Base-by-base conservation (phyloP, 2,329 filamentous ascomycete genomes). In the Cytospora piceae region DNA sequence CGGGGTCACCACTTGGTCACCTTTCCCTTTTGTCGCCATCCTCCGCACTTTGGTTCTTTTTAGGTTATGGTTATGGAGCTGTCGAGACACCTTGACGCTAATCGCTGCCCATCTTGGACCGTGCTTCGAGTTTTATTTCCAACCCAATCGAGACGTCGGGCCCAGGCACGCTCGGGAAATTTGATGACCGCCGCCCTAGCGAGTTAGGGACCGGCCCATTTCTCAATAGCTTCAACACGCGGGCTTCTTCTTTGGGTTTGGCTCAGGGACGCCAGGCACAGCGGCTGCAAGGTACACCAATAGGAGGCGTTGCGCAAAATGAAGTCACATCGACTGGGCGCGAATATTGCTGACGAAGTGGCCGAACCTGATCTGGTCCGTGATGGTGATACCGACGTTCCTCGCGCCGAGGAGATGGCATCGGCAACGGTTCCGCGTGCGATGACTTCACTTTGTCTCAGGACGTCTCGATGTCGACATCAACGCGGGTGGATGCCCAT, bases 221-320 rank as follows among this genome's bases (percentile, higher is more conserved):
- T 64, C 31, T 46, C 58, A 57, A 60, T 57, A 61, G 54, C 55
- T 56, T 61, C 64, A 67, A 67, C 22, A 17, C 32, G 57, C 56
- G 22, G 29, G 37, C 53, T 39, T 15, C 61, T 53, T 37, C 46
- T 51, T 64, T 31, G 29, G 54, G 64, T 17, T 22, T 62, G 64
- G 61, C 58, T 63, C 67, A 68, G 58, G 67, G 46, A 64, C 61
- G 57, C 58, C 24, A 46, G 42, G 46, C 59, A 62, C 57, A 49
- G 57, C 58, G 32, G 54, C 61, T 68, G 60, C 66, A 67, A 68
- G 67, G 67, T 56, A 68, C 67, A 63, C 65, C 67, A 68, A 68
- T 67, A 37, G 59, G 58, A 60, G 3, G 64, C 27, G 31, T 42
- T n/a, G 54, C 61, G 67, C 65, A 68, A 68, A 67, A 63, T 68